Evolutionary conservation across 2,329 filamentous ascomycete species (phyloP).

Genomic region (Cladosporium colombiae): DNA sequence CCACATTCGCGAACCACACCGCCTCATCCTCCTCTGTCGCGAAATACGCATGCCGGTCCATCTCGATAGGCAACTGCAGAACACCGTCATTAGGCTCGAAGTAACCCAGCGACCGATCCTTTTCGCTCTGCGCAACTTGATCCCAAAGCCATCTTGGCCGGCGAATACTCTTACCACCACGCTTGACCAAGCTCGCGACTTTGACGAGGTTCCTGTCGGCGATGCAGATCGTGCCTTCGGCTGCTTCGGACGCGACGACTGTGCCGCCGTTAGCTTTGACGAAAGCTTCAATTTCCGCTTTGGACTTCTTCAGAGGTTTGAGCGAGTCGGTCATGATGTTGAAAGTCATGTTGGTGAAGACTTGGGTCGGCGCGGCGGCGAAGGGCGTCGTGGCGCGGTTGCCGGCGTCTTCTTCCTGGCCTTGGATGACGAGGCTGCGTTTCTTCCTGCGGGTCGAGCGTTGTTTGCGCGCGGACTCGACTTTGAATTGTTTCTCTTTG

Average conservation of each 20-base stretch:
- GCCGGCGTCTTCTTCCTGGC: conserved; percentile 58
- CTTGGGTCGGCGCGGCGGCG: conserved; percentile 57
- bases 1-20: conserved; percentile 63
- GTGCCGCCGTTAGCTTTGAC: conserved; percentile 82
- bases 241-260: conserved; percentile 71
- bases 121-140: conserved; percentile 65
- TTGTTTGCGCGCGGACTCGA: conserved; percentile 68
- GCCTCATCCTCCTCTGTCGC: conserved; percentile 55
- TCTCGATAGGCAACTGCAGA: conserved; percentile 65
- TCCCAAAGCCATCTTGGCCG: conserved; percentile 81
- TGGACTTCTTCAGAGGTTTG: conserved; percentile 70
- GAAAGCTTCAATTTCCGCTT: conserved; percentile 75
- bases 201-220: conserved; percentile 80
- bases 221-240: conserved; percentile 67
- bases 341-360: conserved; percentile 78
- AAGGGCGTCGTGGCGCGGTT: conserved; percentile 53
- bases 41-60: conserved; percentile 71
- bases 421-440: conserved; percentile 73
- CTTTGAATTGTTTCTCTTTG: conserved; percentile 71
- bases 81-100: conserved; percentile 48
- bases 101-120: conserved; percentile 17
- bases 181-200: conserved; percentile 78
- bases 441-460: conserved; percentile 60
- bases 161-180: conserved; percentile 69
- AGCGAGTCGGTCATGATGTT: conserved; percentile 76